phyloP scores from a whole-genome alignment of 352 stramenopile genomes.

The Porosira glacialis region DNA sequence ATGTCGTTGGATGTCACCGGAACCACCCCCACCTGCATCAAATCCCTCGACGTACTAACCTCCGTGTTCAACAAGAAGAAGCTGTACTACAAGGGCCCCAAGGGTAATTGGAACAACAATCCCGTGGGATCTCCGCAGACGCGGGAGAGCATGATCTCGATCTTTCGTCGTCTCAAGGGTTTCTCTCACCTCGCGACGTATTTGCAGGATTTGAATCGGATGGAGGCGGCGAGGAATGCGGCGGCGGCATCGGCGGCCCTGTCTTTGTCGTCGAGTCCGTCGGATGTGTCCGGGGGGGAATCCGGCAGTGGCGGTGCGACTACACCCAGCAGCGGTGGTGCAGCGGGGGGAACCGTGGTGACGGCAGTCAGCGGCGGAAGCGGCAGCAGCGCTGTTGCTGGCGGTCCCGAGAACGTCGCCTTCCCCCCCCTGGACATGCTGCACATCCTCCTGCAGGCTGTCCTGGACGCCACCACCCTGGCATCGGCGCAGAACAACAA shows the following conservation, averaged over 20 bases:
- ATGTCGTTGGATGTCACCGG: background rate
- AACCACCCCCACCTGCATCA: background rate
- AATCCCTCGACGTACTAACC: constrained; percentile 49
- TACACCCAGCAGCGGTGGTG: background rate
- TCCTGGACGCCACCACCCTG: constrained; percentile 1
- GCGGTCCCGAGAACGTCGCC: too few species aligned
- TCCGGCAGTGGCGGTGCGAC: background rate
- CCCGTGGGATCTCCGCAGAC: constrained; percentile 55
- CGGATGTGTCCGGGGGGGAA: constrained; percentile 24
- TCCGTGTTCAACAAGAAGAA: constrained; percentile 78
- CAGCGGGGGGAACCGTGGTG: background rate
- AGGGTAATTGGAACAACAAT: constrained; percentile 37
- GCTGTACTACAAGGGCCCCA: constrained; percentile 75
- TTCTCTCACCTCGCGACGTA: constrained; percentile 64
- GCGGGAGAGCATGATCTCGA: constrained; percentile 66
- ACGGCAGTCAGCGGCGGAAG: background rate
- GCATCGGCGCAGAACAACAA: background rate
- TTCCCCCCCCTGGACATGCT: too few species aligned
- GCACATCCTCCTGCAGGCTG: too few species aligned
- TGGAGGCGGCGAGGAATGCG: constrained; percentile 33
- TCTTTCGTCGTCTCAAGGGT: constrained; percentile 60
- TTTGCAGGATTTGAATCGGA: constrained; percentile 46
- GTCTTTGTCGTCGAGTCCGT: constrained; percentile 42
- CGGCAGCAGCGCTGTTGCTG: too few species aligned
- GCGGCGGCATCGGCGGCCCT: constrained; percentile 47